These are phyloP conservation scores for Pelargonium myrrhifolium DNA, from an alignment of 441 rosid genomes.

Conservation along the genomic window DNA sequence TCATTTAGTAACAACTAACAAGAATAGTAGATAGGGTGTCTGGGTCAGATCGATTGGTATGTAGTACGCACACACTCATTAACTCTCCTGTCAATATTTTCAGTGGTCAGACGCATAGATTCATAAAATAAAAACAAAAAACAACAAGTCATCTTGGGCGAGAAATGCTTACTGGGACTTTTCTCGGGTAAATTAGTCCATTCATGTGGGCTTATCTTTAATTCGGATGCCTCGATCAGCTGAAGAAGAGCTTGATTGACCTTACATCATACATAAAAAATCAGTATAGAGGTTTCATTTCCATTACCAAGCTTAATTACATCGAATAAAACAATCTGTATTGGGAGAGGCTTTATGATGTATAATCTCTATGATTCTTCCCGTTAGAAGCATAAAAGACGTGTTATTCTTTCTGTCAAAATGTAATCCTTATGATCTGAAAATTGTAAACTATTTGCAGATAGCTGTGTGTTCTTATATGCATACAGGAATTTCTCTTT, in stretches of 20 bases:
- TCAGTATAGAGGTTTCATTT: slow-evolving; percentile 5
- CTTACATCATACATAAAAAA: slow-evolving; percentile 33
- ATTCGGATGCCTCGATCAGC: background rate
- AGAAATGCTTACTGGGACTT: background rate
- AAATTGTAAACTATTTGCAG: slow-evolving; percentile 7
- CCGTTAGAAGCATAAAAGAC: background rate
- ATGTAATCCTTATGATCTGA: background rate
- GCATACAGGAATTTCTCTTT: background rate
- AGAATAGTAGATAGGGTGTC: too few relatives aligned
- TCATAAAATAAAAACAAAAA: background rate
- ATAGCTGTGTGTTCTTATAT: background rate
- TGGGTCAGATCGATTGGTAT: too few relatives aligned
- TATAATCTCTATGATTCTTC: background rate
- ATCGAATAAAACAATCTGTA: background rate
- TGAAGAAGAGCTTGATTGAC: slow-evolving; percentile 72
- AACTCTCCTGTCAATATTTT: too few relatives aligned
- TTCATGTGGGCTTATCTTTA: background rate
- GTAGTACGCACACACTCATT: too few relatives aligned
- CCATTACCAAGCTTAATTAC: background rate
- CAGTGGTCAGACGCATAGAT: background rate
- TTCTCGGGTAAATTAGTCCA: background rate
- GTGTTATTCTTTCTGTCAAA: background rate
- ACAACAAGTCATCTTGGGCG: background rate
- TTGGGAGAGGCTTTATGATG: background rate
- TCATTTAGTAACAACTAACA: too few relatives aligned